Conservation (phyloP, 148 eudicot species). For the Pouteria glomerata region DNA sequence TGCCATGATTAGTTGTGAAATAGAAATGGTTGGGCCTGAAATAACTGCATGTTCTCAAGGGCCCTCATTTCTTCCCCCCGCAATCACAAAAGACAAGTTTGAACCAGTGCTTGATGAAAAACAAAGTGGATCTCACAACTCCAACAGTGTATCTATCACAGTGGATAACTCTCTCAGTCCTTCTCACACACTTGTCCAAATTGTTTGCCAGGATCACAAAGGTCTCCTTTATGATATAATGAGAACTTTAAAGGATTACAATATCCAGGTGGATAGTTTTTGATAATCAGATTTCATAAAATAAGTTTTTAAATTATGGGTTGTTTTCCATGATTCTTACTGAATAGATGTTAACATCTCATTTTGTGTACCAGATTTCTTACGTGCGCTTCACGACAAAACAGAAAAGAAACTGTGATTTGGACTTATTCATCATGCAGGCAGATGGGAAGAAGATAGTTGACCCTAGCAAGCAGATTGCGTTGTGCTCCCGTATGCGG, state of each 20-base stretch:
- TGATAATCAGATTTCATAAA: background rate
- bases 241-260: constrained; percentile 83
- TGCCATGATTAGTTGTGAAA: constrained; percentile 40
- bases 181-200: constrained; percentile 80
- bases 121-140: constrained; percentile 15
- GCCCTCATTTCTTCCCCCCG: constrained; percentile 35
- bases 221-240: constrained; percentile 87
- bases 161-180: constrained; percentile 84
- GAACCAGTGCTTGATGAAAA: constrained; percentile 18
- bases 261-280: constrained; percentile 43
- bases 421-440: constrained; percentile 51
- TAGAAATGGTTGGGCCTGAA: constrained; percentile 44
- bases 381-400: constrained; percentile 43
- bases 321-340: background rate
- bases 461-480: constrained; percentile 37
- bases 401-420: constrained; percentile 32
- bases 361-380: constrained; percentile 34
- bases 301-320: background rate
- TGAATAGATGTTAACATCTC: background rate
- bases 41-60: constrained; percentile 36
- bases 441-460: constrained; percentile 55
- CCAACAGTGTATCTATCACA: constrained; percentile 28
- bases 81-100: constrained; percentile 34
- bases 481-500: constrained; percentile 30
- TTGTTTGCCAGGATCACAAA: constrained; percentile 74